Base-by-base conservation (phyloP, 2,329 filamentous ascomycete genomes). In the Fonsecaea pedrosoi region DNA sequence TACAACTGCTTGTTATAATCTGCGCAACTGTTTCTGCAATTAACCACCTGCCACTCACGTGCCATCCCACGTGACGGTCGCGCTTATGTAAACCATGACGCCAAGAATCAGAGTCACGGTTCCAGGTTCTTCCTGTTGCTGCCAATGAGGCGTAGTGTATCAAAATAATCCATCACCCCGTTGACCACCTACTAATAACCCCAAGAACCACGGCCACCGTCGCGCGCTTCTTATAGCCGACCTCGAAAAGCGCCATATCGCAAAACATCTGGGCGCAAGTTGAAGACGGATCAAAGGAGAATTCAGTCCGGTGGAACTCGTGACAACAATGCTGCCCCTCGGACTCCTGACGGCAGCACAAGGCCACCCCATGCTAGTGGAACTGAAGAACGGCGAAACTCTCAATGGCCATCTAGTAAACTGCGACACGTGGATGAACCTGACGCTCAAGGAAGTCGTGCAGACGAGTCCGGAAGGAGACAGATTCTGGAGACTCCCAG, bases 401-500 rank as follows among this genome's bases (percentile, higher is more conserved):
- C 87, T 99, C 68, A 99, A 98, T 82, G 95, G 95, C 70, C 93
- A 97, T 77, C 85, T 99, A 67, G 91, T 97, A 79, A 92, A 90
- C 79, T 99, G 94, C 88, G 95, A 99, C 80, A 99, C 94, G 57
- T 99, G 95, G 93, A 99, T 99, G 95, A 99, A 99, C 82, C 83
- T 99, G 74, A 98, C 94, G 1, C 82, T 99, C 72, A 96, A 95
- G 80, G 95, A 98, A 79, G 96, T 99, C 25, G 92, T 98, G 40
- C 94, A 98, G 81, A 98, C 95, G 18, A 97, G 91, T 77, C 89
- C 94, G 30, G 94, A 98, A 76, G 95, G 93, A 70, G 94, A 98
- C 80, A 94, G 91, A 77, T 99, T 99, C 80, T 90, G 92, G 79
- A 87, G 92, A 76, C 82, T 99, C 80, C 90, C 93, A 40, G 96